These are phyloP conservation scores for Centrapalus pauciflorus DNA, from an alignment of 129 eudicot species.

Conservation along the genomic window DNA sequence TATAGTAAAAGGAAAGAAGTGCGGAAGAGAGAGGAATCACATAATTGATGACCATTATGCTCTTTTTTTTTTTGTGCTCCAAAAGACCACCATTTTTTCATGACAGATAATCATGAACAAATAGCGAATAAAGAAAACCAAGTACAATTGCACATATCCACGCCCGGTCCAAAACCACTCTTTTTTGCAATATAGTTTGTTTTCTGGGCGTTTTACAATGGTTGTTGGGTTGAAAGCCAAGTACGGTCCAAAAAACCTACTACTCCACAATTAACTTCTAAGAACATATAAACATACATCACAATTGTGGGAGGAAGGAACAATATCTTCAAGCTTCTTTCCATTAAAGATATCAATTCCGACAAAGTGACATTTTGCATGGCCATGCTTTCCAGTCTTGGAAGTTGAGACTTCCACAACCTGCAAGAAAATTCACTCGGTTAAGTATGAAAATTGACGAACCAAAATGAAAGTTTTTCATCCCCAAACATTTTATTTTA, in stretches of 20 bases:
- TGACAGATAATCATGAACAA: too few species aligned
- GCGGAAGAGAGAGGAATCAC: not conserved
- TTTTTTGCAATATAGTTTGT: too few species aligned
- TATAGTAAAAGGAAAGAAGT: not conserved
- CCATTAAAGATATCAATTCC: slow-evolving; percentile 44
- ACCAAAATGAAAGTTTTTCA: not conserved
- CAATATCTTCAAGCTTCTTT: slow-evolving; percentile 54
- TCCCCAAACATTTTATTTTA: not conserved
- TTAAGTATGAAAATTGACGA: not conserved
- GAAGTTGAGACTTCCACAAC: slow-evolving; percentile 52
- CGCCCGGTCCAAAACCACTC: too few species aligned
- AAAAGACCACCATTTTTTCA: too few species aligned
- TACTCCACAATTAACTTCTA: not conserved
- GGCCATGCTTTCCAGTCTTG: slow-evolving; percentile 49
- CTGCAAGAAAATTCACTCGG: slow-evolving; percentile 7
- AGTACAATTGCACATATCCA: too few species aligned
- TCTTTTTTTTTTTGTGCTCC: too few species aligned
- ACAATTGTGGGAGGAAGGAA: slow-evolving; percentile 51
- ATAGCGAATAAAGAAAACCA: too few species aligned
- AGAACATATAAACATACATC: slow-evolving; percentile 27
- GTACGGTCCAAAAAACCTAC: not conserved
- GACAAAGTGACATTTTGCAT: slow-evolving; percentile 54
- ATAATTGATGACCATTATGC: not conserved
- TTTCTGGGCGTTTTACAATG: too few species aligned
- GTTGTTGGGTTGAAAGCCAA: too few species aligned